A percentile compares a stretch with the other conserved stretches of the same genome.
These are phyloP conservation scores for Cordyceps javanica DNA, from an alignment of 2,329 filamentous ascomycete species.

Conservation along the genomic window DNA sequence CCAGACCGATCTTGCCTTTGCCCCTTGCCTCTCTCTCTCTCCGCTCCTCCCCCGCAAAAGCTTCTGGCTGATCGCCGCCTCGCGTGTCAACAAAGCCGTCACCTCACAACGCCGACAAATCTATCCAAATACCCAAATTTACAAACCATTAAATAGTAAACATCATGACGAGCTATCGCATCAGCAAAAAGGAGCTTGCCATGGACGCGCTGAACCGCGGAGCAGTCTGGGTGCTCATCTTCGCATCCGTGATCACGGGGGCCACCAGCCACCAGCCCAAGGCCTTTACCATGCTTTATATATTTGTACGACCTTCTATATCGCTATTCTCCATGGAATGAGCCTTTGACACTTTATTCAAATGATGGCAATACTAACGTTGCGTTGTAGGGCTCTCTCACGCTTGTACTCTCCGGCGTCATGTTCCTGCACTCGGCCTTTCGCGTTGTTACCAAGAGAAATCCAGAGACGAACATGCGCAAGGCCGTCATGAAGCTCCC, in stretches of 20 bases:
- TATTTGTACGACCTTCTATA: constrained; percentile 11
- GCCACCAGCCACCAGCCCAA: constrained; percentile 8
- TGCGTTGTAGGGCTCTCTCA: background rate
- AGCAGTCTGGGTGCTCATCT: background rate
- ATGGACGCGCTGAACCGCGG: constrained; percentile 6
- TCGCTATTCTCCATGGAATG: no score
- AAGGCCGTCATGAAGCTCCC: background rate
- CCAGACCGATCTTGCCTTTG: background rate
- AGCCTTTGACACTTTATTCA: background rate
- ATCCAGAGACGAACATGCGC: constrained; percentile 7
- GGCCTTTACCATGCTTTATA: constrained; percentile 9
- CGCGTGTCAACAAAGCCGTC: background rate
- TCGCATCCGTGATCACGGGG: constrained; percentile 2
- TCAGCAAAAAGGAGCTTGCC: constrained; percentile 1
- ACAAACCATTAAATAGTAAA: no score
- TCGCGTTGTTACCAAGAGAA: background rate
- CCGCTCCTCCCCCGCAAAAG: background rate
- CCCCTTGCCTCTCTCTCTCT: background rate
- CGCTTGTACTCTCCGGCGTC: background rate
- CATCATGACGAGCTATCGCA: background rate
- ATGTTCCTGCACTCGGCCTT: background rate
- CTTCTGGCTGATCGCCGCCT: background rate
- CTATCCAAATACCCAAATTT: no score
- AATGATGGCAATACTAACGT: background rate
- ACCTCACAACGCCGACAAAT: no score